Evolutionary conservation across 208 protist species (phyloP), one percentile per base, ranked within the genome.

Genomic region (Trypanosomatidae sp.): DNA sequence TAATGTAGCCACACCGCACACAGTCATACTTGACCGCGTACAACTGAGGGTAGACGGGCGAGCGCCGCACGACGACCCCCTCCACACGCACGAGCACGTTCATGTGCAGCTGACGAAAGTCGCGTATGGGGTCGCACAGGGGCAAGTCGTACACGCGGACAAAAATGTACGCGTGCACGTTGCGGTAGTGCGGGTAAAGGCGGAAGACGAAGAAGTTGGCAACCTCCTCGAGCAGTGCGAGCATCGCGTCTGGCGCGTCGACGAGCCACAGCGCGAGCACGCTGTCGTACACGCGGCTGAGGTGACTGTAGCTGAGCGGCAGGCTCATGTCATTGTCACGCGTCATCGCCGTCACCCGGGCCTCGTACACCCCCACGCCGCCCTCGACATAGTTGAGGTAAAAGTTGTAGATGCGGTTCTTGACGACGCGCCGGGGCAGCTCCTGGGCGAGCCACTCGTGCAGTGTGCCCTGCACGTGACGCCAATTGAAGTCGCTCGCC

Each of bases 1-100:
- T 89, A 35, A 88, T 85, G 65, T 83, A 87, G 33, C 71, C 71
- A 71, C 97, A 99, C 15, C 81, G 88, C 22, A 61, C 61, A 71
- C 97, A 99, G 62, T 98, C 90, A 64, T 95, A 99, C 55, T 94
- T 95, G 21, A 98, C 92, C 2, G 79, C 68, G 56, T 97, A 83
- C 61, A 99, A 84, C 65, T 99, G 97, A 24, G 98, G 97, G 55
- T 98, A 98, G 33, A 99, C 96, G 10, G 67, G 74, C 0, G 96
- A 98, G 33, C 98, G 86, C 10, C 97, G 70, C 15, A 98, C 98
- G 8, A 99, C 95, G 3, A 99, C 98, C 28, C 98, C 98, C 41
- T 84, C 72, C 22, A 99, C 95, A 21, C 92, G 86, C 21, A 99
- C 85, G 0, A 99, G 76, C 26, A 91, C 76, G 69, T 99, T 98